A percentile compares a stretch with the other conserved stretches of the same genome.
phyloP scores from a whole-genome alignment of 805 yeast species.

The Metschnikowia henanensis region DNA sequence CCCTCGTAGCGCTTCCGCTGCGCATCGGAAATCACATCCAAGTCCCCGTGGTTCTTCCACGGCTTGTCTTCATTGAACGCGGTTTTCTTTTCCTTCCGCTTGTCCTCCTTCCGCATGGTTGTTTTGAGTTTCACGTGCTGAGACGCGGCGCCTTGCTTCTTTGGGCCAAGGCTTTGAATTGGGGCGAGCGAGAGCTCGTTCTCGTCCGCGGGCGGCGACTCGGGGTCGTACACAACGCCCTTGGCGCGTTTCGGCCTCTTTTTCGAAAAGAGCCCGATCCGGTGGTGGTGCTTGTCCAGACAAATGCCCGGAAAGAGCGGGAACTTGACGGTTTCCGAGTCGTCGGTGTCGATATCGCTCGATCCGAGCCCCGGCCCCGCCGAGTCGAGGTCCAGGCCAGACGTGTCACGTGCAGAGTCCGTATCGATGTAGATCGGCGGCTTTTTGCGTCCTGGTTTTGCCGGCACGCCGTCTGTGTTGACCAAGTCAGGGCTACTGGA shows the following conservation, averaged over 20 bases:
- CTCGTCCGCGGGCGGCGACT: constrained; percentile 6
- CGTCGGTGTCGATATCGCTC: constrained; percentile 11
- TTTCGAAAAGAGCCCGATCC: constrained; percentile 12
- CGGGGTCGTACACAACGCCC: constrained; percentile 13
- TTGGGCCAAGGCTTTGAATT: background rate
- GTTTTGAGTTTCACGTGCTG: constrained; percentile 44
- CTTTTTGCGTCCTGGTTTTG: constrained; percentile 15
- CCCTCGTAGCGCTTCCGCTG: constrained; percentile 93
- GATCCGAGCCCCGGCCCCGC: background rate
- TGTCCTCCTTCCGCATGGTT: constrained; percentile 49
- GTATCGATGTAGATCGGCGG: constrained; percentile 13
- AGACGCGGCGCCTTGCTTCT: background rate
- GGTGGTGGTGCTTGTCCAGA: constrained; percentile 11
- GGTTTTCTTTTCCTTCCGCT: constrained; percentile 37
- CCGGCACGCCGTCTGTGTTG: background rate
- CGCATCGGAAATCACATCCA: constrained; percentile 48
- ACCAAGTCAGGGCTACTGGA: too few relatives aligned
- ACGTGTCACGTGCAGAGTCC: constrained; percentile 1
- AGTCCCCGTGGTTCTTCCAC: constrained; percentile 82
- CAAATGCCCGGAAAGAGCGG: constrained; percentile 37
- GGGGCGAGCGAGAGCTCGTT: constrained; percentile 5
- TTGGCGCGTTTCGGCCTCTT: constrained; percentile 8
- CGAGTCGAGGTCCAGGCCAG: constrained; percentile 11
- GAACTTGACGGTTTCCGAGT: constrained; percentile 18
- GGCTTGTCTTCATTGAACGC: constrained; percentile 86